These are phyloP conservation scores for Lodderomyces theae DNA, from an alignment of 1,139 yeast genomes.

Conservation along the genomic window DNA sequence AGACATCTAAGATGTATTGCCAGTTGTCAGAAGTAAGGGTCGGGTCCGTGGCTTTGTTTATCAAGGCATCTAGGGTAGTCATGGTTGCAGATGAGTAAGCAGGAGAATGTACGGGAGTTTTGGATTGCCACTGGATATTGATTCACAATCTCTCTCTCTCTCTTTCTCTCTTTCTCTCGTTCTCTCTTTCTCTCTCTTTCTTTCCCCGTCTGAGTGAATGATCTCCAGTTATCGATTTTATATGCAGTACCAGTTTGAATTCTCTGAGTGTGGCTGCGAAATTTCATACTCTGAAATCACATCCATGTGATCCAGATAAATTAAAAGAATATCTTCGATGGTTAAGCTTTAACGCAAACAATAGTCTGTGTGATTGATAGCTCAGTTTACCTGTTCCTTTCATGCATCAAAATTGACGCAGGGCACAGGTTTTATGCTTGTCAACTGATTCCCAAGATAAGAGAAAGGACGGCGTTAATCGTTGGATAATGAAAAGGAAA, in stretches of 20 bases:
- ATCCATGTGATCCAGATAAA: too few species aligned
- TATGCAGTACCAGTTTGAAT: background rate
- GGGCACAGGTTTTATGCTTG: too few species aligned
- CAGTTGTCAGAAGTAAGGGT: constrained; percentile 83
- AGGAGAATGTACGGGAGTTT: too few species aligned
- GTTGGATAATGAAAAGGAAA: too few species aligned
- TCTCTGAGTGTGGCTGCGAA: background rate
- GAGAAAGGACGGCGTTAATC: too few species aligned
- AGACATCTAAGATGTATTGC: constrained; percentile 77
- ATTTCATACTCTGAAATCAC: background rate
- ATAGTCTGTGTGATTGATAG: too few species aligned
- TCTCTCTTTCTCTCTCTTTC: background rate
- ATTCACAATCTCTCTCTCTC: background rate
- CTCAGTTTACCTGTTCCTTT: too few species aligned
- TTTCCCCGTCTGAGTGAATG: too few species aligned
- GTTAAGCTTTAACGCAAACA: too few species aligned
- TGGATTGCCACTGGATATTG: constrained; percentile 2
- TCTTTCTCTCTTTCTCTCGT: background rate
- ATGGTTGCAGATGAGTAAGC: constrained; percentile 3
- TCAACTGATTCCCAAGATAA: too few species aligned
- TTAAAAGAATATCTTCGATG: too few species aligned
- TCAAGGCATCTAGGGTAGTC: constrained; percentile 16
- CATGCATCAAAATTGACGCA: too few species aligned
- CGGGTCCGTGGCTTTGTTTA: constrained; percentile 76
- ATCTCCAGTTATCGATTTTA: background rate